phyloP scores from a whole-genome alignment of 257 asterid genomes.

The Ligustrum vulgare region DNA sequence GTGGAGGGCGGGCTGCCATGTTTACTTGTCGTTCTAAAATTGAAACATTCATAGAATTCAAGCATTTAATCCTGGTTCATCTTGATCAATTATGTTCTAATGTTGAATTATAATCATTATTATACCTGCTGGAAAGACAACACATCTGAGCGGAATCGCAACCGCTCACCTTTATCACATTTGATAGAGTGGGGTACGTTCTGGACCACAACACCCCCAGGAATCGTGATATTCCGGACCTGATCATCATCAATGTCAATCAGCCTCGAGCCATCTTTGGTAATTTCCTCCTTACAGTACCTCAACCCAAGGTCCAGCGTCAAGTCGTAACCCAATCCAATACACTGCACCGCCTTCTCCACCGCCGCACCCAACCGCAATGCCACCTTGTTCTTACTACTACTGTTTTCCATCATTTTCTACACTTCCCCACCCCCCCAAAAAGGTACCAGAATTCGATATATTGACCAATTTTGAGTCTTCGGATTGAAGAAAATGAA shows the following conservation, averaged over 20 bases:
- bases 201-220: constrained; percentile 33
- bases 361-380: constrained; percentile 69
- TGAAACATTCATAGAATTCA: no score
- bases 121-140: constrained; percentile 37
- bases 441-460: no score
- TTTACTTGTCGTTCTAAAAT: no score
- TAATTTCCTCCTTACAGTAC: constrained; percentile 27
- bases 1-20: no score
- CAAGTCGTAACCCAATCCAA: constrained; percentile 70
- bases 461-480: no score
- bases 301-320: constrained; percentile 38
- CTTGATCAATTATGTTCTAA: no score
- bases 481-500: no score
- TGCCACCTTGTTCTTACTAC: constrained; percentile 49
- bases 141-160: constrained; percentile 33
- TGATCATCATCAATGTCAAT: constrained; percentile 28
- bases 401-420: no score
- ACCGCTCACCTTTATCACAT: constrained; percentile 39
- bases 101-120: no score
- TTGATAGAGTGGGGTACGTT: constrained; percentile 37
- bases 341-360: constrained; percentile 60
- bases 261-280: constrained; percentile 6
- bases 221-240: constrained; percentile 30
- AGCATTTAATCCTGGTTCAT: no score
- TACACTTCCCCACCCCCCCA: no score